Base-by-base conservation (phyloP, 1,284 basidiomycete genomes). In the Ustilago esculenta region DNA sequence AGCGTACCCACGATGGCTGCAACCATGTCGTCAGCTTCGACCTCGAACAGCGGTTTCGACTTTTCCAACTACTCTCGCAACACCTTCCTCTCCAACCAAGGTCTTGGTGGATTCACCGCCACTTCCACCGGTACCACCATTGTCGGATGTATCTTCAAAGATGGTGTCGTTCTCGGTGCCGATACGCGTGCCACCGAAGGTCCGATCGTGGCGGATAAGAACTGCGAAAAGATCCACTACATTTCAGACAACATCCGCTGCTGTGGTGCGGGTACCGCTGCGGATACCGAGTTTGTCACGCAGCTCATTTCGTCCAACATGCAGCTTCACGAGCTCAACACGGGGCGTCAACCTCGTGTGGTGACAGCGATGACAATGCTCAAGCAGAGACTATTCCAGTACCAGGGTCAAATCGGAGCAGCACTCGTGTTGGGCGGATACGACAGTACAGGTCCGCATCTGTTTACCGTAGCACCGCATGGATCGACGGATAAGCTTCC, bases 181-280 rank as follows among this genome's bases (percentile, higher is more conserved):
- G 96, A 99, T 84, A 98, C 96, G 0, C 87, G 95, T 77, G 93
- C 94, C 2, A 98, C 95, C 0, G 92, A 90, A 72, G 95, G 95
- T 0, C 88, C 89, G 20, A 98, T 99, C 74, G 93, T 99, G 14
- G 94, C 94, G 10, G 95, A 98, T 85, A 98, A 98, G 88, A 98
- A 98, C 84, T 98, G 95, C 83, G 95, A 98, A 85, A 98, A 98
- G 93, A 99, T 99, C 79, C 96, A 99, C 84, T 98, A 91, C 71
- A 73, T 81, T 23, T 64, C 73, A 20, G 75, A 78, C 44, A 76
- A 73, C 57, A 98, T 99, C 74, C 87, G 95, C 55, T 99, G 96
- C 86, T 98, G 95, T 82, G 96, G 96, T 80, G 96, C 96, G 3
- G 95, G 96, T 57, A 98, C 96, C 3, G 95, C 96, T 20, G 95